Conservation (phyloP, 306 rosid species). For the Canavalia gladiata region DNA sequence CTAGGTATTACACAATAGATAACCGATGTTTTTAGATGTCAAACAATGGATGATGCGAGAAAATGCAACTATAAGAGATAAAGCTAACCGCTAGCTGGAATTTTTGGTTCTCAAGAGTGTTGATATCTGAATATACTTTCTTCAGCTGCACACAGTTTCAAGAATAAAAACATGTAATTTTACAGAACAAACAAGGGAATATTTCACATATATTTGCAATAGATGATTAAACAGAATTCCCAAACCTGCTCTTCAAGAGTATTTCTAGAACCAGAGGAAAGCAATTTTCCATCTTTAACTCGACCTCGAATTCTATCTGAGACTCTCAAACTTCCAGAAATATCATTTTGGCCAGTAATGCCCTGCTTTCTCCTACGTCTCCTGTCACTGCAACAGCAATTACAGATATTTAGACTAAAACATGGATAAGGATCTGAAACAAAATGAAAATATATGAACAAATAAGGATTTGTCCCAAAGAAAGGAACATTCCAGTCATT, state of each 20-base stretch:
- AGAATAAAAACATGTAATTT: constrained; percentile 44
- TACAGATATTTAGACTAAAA: constrained; percentile 38
- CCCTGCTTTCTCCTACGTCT: constrained; percentile 69
- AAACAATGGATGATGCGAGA: neutral
- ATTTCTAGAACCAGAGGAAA: constrained; percentile 64
- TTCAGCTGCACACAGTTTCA: constrained; percentile 69
- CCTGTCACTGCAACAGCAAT: constrained; percentile 58
- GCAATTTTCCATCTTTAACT: constrained; percentile 63
- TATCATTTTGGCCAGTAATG: constrained; percentile 65
- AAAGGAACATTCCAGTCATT: constrained; percentile 21
- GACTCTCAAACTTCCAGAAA: constrained; percentile 71
- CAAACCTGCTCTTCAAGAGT: constrained; percentile 75
- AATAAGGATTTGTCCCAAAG: neutral
- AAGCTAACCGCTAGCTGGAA: constrained; percentile 76
- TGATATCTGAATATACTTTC: constrained; percentile 68
- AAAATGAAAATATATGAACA: constrained; percentile 35
- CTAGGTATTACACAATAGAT: neutral
- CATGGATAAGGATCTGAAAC: constrained; percentile 26
- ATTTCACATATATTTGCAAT: constrained; percentile 28
- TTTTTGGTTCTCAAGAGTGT: constrained; percentile 64
- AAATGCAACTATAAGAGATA: constrained; percentile 47
- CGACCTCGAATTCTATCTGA: constrained; percentile 66
- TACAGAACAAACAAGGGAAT: constrained; percentile 33
- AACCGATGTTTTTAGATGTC: constrained; percentile 28
- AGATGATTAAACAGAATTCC: constrained; percentile 31